Percentiles rank a stretch among this genome's conserved stretches.
These are phyloP conservation scores for Amniculicola lignicola DNA, from an alignment of 495 filamentous ascomycete species.

Conservation along the genomic window DNA sequence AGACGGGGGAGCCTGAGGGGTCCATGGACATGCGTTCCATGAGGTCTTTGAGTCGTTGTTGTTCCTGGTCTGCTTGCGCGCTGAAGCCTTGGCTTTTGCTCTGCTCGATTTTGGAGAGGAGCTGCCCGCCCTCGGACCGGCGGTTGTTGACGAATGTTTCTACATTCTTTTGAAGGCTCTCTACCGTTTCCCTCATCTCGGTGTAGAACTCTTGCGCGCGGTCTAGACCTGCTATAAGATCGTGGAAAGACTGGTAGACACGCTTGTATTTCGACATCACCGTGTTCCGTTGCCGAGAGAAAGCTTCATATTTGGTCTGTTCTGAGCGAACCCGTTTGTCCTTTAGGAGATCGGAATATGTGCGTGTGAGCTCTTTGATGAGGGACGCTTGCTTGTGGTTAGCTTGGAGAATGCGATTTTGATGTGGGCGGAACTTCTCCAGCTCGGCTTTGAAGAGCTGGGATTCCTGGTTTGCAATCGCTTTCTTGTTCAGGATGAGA, in stretches of 20 bases:
- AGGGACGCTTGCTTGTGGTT: slow-evolving; percentile 90
- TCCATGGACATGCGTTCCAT: slow-evolving; percentile 96
- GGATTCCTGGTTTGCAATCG: slow-evolving; percentile 80
- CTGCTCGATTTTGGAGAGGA: slow-evolving; percentile 83
- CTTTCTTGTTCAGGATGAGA: slow-evolving; percentile 94
- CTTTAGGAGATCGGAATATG: slow-evolving; percentile 83
- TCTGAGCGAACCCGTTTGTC: slow-evolving; percentile 92
- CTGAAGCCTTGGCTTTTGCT: slow-evolving; percentile 63
- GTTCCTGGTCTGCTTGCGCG: slow-evolving; percentile 82
- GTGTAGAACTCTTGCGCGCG: slow-evolving; percentile 89
- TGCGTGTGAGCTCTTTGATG: slow-evolving; percentile 90
- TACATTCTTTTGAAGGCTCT: slow-evolving; percentile 93
- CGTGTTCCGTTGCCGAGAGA: slow-evolving; percentile 75
- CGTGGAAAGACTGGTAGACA: slow-evolving; percentile 87
- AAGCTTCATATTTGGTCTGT: slow-evolving; percentile 87
- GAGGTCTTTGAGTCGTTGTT: slow-evolving; percentile 76
- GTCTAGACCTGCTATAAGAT: slow-evolving; percentile 77
- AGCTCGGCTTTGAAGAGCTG: slow-evolving; percentile 91
- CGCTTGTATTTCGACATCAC: slow-evolving; percentile 88
- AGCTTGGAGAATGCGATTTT: slow-evolving; percentile 83
- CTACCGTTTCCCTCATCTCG: slow-evolving; percentile 93
- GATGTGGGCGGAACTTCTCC: slow-evolving; percentile 93
- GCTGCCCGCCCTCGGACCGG: slow-evolving; percentile 83
- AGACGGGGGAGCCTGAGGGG: slow-evolving; percentile 47
- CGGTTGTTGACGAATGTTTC: slow-evolving; percentile 95